A percentile compares a stretch with the other conserved stretches of the same genome.
Evolutionary conservation across 495 filamentous ascomycete genomes (phyloP).

Genomic region (Aspergillus avenaceus): DNA sequence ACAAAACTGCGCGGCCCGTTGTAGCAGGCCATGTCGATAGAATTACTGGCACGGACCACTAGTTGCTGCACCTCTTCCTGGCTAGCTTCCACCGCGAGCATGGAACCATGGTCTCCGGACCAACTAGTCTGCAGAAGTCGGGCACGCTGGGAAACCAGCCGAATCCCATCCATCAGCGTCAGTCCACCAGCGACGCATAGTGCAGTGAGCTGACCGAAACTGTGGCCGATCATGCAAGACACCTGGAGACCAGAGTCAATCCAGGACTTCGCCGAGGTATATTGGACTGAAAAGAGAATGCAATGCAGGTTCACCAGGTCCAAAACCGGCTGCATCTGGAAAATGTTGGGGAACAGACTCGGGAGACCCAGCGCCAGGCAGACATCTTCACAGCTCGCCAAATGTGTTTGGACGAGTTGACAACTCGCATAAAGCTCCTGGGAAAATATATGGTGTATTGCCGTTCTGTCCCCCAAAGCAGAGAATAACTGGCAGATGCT

Average conservation of each 20-base stretch:
- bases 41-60: not conserved
- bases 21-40: constrained; percentile 39
- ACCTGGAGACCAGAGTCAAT: constrained; percentile 42
- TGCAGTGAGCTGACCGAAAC: constrained; percentile 51
- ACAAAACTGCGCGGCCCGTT: constrained; percentile 39
- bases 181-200: constrained; percentile 37
- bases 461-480: constrained; percentile 33
- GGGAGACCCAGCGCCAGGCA: constrained; percentile 20
- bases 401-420: constrained; percentile 26
- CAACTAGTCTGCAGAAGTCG: constrained; percentile 29
- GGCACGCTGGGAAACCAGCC: constrained; percentile 38
- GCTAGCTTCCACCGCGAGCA: constrained; percentile 40
- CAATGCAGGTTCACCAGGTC: constrained; percentile 39
- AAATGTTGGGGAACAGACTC: constrained; percentile 43
- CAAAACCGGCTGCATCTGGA: constrained; percentile 27
- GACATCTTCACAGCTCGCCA: constrained; percentile 21
- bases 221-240: constrained; percentile 43
- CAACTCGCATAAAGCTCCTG: constrained; percentile 23
- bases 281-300: constrained; percentile 45
- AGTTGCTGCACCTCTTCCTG: constrained; percentile 11
- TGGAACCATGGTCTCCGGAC: constrained; percentile 39
- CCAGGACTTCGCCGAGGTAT: constrained; percentile 46
- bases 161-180: constrained; percentile 29
- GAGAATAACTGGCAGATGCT: constrained; percentile 18
- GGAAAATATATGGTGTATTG: constrained; percentile 15